phyloP scores from a whole-genome alignment of 495 filamentous ascomycete species.

The Entonaema liquescens region DNA sequence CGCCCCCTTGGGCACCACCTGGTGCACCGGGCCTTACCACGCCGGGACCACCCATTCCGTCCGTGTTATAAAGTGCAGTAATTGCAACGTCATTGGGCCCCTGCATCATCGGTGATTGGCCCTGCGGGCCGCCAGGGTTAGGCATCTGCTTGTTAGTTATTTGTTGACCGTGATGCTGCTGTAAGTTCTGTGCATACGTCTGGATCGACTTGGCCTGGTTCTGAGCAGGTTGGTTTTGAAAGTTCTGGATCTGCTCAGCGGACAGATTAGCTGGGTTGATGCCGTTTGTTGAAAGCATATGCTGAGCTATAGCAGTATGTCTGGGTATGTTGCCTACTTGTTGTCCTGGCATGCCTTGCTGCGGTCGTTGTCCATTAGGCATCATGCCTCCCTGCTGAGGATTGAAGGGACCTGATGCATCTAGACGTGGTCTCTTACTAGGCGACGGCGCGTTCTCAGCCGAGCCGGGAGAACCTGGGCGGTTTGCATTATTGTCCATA shows the following conservation, averaged over 20 bases:
- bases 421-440: conserved; percentile 89
- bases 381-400: conserved; percentile 74
- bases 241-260: conserved; percentile 78
- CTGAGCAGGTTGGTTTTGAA: conserved; percentile 65
- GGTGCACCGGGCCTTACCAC: conserved; percentile 67
- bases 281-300: conserved; percentile 78
- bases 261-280: conserved; percentile 78
- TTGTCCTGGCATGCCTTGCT: conserved; percentile 75
- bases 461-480: conserved; percentile 81
- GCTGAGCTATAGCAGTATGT: conserved; percentile 60
- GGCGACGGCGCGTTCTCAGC: conserved; percentile 92
- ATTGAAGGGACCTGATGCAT: conserved; percentile 71
- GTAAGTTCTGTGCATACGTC: conserved; percentile 84
- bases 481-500: conserved; percentile 83
- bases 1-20: conserved; percentile 62
- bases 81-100: conserved; percentile 72
- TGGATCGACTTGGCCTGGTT: conserved; percentile 82
- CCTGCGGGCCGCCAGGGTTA: conserved; percentile 59
- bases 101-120: conserved; percentile 83
- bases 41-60: conserved; percentile 55
- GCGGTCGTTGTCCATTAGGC: conserved; percentile 78
- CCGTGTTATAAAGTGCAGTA: conserved; percentile 71
- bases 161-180: conserved; percentile 79
- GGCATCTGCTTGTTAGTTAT: conserved; percentile 74
- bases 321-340: conserved; percentile 68